These are phyloP conservation scores for Wickerhamiella qilinensis DNA, from an alignment of 805 yeast genomes.

Conservation along the genomic window DNA sequence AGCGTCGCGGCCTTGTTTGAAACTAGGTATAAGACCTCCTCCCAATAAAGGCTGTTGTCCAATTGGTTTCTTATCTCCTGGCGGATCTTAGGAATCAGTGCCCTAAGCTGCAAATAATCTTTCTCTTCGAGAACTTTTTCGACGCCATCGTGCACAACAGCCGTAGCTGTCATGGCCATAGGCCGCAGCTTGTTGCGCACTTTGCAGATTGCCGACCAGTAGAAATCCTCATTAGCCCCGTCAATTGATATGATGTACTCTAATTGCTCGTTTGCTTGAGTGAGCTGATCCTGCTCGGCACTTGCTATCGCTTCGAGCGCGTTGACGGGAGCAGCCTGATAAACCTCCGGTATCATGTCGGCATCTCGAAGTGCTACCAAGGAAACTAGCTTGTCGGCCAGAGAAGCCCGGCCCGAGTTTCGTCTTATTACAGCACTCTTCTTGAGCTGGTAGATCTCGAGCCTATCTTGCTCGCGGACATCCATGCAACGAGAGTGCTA, in stretches of 20 bases:
- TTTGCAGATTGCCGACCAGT: not conserved
- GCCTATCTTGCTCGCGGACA: conserved; percentile 1
- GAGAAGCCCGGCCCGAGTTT: not conserved
- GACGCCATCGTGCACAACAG: not conserved
- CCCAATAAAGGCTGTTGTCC: conserved; percentile 1
- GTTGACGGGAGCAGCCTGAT: not conserved
- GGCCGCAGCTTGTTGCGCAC: not conserved
- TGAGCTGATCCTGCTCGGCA: not conserved
- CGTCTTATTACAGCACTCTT: not conserved
- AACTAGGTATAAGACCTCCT: conserved; percentile 1
- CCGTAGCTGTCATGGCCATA: too few relatives aligned
- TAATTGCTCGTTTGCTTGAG: too few relatives aligned
- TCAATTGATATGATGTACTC: too few relatives aligned
- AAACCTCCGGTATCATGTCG: not conserved
- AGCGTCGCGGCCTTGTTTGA: conserved; percentile 1
- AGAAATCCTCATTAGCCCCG: not conserved
- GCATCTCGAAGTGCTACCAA: not conserved
- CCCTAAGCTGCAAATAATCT: not conserved
- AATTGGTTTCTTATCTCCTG: not conserved
- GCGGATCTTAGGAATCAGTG: not conserved
- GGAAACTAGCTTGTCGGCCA: not conserved
- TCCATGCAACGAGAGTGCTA: too few relatives aligned
- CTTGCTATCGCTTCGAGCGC: not conserved
- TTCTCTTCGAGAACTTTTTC: conserved; percentile 1
- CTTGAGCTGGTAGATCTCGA: conserved; percentile 2